Conservation (phyloP, 2,329 filamentous ascomycete species). For the Cladosporium cucumerinum region DNA sequence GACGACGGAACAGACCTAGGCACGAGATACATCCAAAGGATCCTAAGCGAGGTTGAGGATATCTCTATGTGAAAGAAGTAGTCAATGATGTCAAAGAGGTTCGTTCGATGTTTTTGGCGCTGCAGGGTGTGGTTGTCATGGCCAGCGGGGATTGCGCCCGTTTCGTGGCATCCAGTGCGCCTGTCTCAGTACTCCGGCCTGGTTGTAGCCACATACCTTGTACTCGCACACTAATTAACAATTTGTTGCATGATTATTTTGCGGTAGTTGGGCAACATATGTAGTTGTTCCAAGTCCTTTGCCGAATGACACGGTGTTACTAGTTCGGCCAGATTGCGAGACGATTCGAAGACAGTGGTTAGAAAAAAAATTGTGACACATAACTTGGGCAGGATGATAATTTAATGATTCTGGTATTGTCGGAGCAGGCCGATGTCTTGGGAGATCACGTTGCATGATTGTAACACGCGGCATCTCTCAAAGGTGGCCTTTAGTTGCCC, state of each 20-base stretch:
- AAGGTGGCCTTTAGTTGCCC: background rate
- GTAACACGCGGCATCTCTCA: background rate
- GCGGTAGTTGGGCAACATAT: background rate
- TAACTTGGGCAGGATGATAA: too few relatives aligned
- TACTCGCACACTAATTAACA: background rate
- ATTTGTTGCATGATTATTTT: background rate
- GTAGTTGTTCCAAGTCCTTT: background rate
- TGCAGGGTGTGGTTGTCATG: background rate
- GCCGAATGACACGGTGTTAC: background rate
- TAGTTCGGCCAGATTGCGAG: background rate
- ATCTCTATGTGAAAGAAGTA: background rate
- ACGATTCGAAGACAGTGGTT: background rate
- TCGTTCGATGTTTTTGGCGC: background rate
- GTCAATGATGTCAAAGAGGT: background rate
- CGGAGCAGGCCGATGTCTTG: background rate
- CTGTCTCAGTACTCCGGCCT: background rate
- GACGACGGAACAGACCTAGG: background rate
- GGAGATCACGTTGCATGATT: background rate
- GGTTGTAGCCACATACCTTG: background rate
- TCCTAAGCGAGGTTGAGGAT: background rate
- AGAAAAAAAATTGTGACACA: too few relatives aligned
- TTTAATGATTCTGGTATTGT: background rate
- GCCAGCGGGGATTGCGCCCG: background rate
- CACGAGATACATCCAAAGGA: background rate
- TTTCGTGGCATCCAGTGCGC: background rate